phyloP scores from a whole-genome alignment of 139 green algal genomes.

The Desmodesmus armatus region DNA sequence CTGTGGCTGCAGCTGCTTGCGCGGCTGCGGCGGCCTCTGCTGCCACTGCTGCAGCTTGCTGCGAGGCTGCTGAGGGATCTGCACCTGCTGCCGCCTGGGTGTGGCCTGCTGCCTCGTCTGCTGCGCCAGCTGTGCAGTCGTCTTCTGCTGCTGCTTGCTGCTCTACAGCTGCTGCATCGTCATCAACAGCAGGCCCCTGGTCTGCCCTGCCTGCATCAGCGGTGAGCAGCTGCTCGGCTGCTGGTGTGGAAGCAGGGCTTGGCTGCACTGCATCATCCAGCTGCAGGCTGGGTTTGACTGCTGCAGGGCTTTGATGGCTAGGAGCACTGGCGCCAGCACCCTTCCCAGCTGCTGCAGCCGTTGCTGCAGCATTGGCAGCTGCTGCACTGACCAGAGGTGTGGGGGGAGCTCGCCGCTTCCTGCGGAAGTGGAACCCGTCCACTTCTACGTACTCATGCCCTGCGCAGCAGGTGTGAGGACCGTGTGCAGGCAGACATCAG shows the following conservation, averaged over 20 bases:
- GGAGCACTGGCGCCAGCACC: not conserved
- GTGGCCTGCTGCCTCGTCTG: not conserved
- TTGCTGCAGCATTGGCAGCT: not conserved
- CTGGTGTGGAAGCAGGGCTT: not conserved
- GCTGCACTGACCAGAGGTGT: not conserved
- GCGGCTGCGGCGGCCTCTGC: not conserved
- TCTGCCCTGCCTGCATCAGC: not conserved
- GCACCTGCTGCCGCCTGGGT: not conserved
- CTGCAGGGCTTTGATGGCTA: too few relatives aligned
- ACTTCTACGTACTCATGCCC: conserved; percentile 36
- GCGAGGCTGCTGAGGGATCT: too few relatives aligned
- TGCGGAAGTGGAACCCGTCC: conserved; percentile 8
- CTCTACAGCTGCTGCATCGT: too few relatives aligned
- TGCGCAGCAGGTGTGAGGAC: conserved; percentile 1
- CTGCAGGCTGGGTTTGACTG: not conserved
- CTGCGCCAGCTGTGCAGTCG: not conserved
- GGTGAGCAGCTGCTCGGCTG: not conserved
- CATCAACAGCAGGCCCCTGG: not conserved
- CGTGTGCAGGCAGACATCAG: not conserved
- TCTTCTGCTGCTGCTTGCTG: conserved; percentile 5
- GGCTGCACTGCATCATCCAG: conserved; percentile 21
- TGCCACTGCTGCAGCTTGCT: not conserved
- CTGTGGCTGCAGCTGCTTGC: not conserved
- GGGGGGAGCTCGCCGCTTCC: conserved; percentile 11
- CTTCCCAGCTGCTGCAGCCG: not conserved